Conservation (phyloP, 371 early-diverging fungal species). For the Mucor lusitanicus region DNA sequence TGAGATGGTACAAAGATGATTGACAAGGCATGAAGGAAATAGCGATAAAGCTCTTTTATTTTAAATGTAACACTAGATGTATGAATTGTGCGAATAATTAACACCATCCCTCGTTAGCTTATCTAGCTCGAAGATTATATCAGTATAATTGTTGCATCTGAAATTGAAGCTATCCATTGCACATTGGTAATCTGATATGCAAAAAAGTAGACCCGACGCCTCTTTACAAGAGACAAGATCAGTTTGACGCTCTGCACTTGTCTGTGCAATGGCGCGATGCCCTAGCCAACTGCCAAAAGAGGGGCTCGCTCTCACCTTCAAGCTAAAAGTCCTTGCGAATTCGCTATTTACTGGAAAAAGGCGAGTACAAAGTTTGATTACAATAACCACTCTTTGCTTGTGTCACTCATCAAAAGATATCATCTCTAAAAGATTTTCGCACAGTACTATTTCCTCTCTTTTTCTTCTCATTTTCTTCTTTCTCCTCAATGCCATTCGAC, state of each 20-base stretch:
- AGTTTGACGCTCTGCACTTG: neutral
- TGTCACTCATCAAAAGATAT: neutral
- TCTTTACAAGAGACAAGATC: neutral
- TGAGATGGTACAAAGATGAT: neutral
- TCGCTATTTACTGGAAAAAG: neutral
- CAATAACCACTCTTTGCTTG: neutral
- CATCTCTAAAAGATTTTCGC: slow-evolving; percentile 2
- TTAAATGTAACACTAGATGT: neutral
- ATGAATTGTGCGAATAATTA: neutral
- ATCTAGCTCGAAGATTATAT: neutral
- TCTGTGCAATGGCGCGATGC: neutral
- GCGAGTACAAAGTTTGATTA: slow-evolving; percentile 5
- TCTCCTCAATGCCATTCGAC: slow-evolving; percentile 24
- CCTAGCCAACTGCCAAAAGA: neutral
- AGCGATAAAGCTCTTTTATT: neutral
- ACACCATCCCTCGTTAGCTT: neutral
- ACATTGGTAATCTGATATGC: neutral
- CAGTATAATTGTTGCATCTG: neutral
- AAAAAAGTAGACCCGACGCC: neutral
- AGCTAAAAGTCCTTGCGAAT: neutral
- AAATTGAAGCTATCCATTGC: neutral
- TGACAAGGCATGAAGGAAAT: neutral
- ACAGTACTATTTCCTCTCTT: slow-evolving; percentile 9
- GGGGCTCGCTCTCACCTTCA: neutral
- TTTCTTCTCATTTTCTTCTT: slow-evolving; percentile 6